Evolutionary conservation across 176 grass and related monocot genomes (phyloP), one percentile per base, ranked within the genome.

Genomic region (Pontederia paniculata): DNA sequence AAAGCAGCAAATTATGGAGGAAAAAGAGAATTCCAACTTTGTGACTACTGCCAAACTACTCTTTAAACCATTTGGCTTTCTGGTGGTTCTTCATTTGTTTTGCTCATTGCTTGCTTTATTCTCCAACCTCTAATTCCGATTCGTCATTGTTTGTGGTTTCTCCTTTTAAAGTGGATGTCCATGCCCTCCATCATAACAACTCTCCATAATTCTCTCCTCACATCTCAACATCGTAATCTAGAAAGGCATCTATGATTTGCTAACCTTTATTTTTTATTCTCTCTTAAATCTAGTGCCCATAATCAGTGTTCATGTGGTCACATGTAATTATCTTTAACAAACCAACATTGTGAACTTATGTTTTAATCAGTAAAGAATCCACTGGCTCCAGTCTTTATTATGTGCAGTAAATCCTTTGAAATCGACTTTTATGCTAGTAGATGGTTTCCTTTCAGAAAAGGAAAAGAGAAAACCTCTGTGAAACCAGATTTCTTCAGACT

Each of bases 21-120:
- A 59, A 59, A 37, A 37, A 37, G 28, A 37, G 28, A 37, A 37
- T 37, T 5, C 28, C 23, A 10, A 59, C 56, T 59, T 59, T 59
- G 16, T 59, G 56, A 59, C 28, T 18, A 17, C 56, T 42, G 28
- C 16, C 56, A 59, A 59, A 41, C 12, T 59, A n/a, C 23, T 21
- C 54, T 23, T 56, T 56, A 56, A 56, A 56, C 54, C 54, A 56
- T 56, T 59, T 59, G 56, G 14, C 56, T 41, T n/a, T 23, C 23
- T 41, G 16, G 56, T 59, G 23, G 23, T 16, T 53, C 23, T 59
- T 41, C 56, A 17, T 59, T 31, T 17, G 28, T 23, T 41, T 25
- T 31, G 9, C 42, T 13, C 15, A 16, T 16, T 53, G 9, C 11
- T 20, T 53, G 17, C 51, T 59, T 59, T 59, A 59, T 43, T 43